Percentiles rank a stretch among this genome's conserved stretches.
phyloP scores from a whole-genome alignment of 495 filamentous ascomycete species.

The Cenococcum geophilum region DNA sequence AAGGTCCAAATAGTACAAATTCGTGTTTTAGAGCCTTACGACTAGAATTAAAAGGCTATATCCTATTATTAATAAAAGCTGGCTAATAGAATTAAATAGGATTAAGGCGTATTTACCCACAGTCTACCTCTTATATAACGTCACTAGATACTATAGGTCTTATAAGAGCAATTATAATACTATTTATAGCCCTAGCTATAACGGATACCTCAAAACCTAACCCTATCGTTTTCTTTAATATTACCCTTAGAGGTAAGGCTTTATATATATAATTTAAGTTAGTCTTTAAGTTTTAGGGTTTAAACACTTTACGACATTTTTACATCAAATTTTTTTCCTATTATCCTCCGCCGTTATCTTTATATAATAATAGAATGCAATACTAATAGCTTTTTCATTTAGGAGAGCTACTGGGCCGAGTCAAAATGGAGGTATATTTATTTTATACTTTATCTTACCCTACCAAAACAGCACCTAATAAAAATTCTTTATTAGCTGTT shows the following conservation, averaged over 20 bases:
- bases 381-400: constrained; percentile 2
- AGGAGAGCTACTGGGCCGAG: constrained; percentile 87
- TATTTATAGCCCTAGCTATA: constrained; percentile 27
- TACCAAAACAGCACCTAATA: too few relatives aligned
- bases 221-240: constrained; percentile 85
- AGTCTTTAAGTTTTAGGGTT: not conserved
- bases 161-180: not conserved
- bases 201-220: constrained; percentile 37
- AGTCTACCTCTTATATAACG: too few relatives aligned
- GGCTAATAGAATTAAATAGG: too few relatives aligned
- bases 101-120: too few relatives aligned
- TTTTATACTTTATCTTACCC: not conserved
- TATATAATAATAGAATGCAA: not conserved
- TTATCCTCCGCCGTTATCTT: not conserved
- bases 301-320: not conserved
- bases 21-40: too few relatives aligned
- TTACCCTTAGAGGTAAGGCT: constrained; percentile 75
- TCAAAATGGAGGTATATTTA: constrained; percentile 64
- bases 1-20: too few relatives aligned
- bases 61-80: too few relatives aligned
- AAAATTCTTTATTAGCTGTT: constrained; percentile 50
- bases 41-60: too few relatives aligned
- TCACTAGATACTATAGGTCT: too few relatives aligned
- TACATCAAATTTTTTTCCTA: not conserved
- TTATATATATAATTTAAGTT: not conserved